Percentiles rank a stretch among this genome's conserved stretches.
Evolutionary conservation across 2,329 filamentous ascomycete genomes (phyloP).

Genomic region (Metarhizium robertsii): DNA sequence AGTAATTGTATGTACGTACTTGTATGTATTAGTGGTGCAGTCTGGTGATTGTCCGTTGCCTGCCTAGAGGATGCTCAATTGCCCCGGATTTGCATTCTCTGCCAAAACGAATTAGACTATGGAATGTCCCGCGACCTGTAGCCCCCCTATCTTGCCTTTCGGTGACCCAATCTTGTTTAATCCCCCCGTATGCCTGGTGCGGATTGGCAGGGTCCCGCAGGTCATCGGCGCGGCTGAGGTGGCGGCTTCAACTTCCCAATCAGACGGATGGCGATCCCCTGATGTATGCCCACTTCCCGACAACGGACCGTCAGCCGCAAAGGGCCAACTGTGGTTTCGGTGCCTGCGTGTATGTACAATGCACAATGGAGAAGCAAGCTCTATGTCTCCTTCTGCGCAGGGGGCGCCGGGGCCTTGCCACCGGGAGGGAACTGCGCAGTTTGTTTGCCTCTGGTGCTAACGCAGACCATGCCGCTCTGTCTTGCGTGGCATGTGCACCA

Average conservation of each 20-base stretch:
- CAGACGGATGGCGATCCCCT: background rate
- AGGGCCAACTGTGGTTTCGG: background rate
- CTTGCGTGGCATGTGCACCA: background rate
- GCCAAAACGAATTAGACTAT: background rate
- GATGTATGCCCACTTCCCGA: constrained; percentile 2
- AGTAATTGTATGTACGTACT: no score
- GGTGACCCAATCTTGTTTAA: background rate
- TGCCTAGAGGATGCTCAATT: background rate
- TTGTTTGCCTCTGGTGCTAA: no score
- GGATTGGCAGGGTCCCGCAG: background rate
- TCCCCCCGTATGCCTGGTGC: background rate
- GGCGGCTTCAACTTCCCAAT: constrained; percentile 1
- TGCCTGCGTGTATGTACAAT: background rate
- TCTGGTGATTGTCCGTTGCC: background rate
- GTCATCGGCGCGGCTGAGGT: background rate
- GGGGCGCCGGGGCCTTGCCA: no score
- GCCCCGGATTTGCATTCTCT: no score
- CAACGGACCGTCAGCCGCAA: constrained; percentile 4
- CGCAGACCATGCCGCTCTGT: background rate
- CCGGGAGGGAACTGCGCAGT: no score
- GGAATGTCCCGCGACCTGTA: background rate
- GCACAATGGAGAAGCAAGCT: no score
- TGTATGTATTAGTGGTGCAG: no score
- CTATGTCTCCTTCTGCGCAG: no score
- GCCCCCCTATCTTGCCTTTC: background rate